These are phyloP conservation scores for Fusarium sp. DNA, from an alignment of 2,329 filamentous ascomycete species.

Conservation along the genomic window DNA sequence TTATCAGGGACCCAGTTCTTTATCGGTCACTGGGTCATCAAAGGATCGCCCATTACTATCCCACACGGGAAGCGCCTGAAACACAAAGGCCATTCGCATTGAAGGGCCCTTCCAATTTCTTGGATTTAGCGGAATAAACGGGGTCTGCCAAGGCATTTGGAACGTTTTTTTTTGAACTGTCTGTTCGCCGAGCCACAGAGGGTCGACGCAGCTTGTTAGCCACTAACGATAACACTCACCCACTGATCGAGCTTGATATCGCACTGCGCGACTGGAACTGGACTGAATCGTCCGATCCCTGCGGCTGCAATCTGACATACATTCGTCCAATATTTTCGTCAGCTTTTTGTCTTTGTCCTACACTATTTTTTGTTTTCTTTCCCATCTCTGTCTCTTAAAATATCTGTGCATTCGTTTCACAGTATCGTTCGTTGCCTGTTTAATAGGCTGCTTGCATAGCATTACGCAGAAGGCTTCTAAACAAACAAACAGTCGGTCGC, in stretches of 20 bases:
- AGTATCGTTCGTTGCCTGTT: constrained; percentile 2
- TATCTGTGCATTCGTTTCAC: constrained; percentile 22
- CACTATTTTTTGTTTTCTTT: constrained; percentile 5
- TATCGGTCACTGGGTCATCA: constrained; percentile 28
- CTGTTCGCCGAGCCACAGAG: constrained; percentile 31
- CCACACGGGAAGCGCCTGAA: constrained; percentile 27
- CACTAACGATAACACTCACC: not conserved
- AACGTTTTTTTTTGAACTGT: not conserved
- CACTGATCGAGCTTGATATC: not conserved
- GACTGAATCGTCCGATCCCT: constrained; percentile 25
- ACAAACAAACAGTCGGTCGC: constrained; percentile 4
- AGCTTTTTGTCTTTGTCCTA: constrained; percentile 40
- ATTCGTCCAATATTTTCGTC: constrained; percentile 36
- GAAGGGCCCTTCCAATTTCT: constrained; percentile 11
- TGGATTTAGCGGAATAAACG: constrained; percentile 18
- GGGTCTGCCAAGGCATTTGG: constrained; percentile 24
- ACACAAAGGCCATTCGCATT: constrained; percentile 24
- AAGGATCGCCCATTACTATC: constrained; percentile 26
- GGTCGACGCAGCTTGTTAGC: constrained; percentile 33
- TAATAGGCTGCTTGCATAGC: constrained; percentile 10
- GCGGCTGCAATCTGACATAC: constrained; percentile 29
- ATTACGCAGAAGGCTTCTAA: constrained; percentile 12
- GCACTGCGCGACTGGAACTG: not conserved
- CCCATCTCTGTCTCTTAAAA: not conserved
- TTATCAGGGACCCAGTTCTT: constrained; percentile 11